Percentiles rank a stretch among this genome's conserved stretches.
Conservation (phyloP, 345 rosid species). For the Conringia planisiliqua region DNA sequence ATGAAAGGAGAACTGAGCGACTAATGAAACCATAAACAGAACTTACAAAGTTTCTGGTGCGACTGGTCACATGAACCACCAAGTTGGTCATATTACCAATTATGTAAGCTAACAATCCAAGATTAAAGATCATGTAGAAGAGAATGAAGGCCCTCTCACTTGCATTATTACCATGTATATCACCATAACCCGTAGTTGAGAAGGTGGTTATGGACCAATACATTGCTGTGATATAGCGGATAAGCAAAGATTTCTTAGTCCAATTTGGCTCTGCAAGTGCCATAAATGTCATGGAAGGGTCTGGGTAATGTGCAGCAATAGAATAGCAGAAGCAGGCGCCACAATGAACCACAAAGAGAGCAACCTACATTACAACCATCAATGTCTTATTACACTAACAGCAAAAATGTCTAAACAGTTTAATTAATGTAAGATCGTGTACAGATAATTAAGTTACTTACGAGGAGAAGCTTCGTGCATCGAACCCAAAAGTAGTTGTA, state of each 20-base stretch:
- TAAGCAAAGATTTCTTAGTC: conserved; percentile 14
- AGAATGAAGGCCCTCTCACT: conserved; percentile 63
- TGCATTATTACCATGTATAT: conserved; percentile 65
- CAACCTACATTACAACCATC: conserved; percentile 45
- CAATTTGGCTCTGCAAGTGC: conserved; percentile 45
- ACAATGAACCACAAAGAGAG: conserved; percentile 69
- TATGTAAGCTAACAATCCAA: conserved; percentile 68
- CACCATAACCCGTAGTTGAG: conserved; percentile 88
- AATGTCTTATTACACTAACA: background rate
- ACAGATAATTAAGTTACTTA: conserved; percentile 39
- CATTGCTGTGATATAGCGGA: conserved; percentile 54
- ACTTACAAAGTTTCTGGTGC: conserved; percentile 86
- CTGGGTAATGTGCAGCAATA: conserved; percentile 45
- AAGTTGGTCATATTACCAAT: conserved; percentile 91
- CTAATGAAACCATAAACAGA: background rate
- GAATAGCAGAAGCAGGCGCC: conserved; percentile 71
- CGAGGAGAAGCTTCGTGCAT: conserved; percentile 64
- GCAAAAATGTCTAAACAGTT: background rate
- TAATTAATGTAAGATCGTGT: background rate
- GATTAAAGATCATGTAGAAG: conserved; percentile 62
- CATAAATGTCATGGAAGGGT: conserved; percentile 64
- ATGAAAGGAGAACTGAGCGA: background rate
- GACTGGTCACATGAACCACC: conserved; percentile 76
- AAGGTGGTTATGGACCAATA: conserved; percentile 89
- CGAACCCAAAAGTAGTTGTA: conserved; percentile 71